A percentile compares a stretch with the other conserved stretches of the same genome.
Conservation (phyloP, 176 grass and related monocot genomes). For the barley (Hordeum vulgare) region DNA sequence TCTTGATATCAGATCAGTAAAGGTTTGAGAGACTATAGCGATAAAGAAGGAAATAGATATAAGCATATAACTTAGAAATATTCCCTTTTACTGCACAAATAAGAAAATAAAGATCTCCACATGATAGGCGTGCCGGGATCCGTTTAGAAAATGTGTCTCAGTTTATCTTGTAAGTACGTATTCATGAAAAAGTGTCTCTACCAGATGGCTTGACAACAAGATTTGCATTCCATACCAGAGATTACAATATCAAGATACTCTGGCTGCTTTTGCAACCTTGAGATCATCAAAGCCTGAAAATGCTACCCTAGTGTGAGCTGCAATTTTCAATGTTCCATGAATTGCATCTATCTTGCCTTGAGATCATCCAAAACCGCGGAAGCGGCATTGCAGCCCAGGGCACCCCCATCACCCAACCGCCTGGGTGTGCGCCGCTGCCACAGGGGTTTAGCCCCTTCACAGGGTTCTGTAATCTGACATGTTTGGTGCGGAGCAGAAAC, state of each 20-base stretch:
- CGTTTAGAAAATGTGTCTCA: neutral
- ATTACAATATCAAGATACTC: neutral
- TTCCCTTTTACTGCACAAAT: neutral
- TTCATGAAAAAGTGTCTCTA: neutral
- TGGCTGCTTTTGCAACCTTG: neutral
- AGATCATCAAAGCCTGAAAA: neutral
- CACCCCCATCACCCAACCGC: slow-evolving; percentile 89
- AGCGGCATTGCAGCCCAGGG: slow-evolving; percentile 81
- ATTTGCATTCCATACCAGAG: neutral
- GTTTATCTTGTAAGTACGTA: neutral
- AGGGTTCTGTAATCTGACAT: slow-evolving; percentile 84
- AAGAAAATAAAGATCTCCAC: no score
- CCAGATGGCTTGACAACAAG: neutral
- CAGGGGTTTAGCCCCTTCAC: slow-evolving; percentile 81
- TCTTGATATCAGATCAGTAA: neutral
- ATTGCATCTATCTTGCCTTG: slow-evolving; percentile 9
- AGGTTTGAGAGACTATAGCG: neutral
- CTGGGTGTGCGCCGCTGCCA: slow-evolving; percentile 74
- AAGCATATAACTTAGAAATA: neutral
- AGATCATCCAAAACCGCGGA: slow-evolving; percentile 56
- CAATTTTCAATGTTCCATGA: neutral
- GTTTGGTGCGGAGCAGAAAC: slow-evolving; percentile 9
- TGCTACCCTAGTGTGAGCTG: neutral
- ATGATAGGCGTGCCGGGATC: neutral
- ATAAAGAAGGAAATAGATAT: neutral